phyloP scores from a whole-genome alignment of 768 basidiomycete genomes.

The Mrakia frigida region DNA sequence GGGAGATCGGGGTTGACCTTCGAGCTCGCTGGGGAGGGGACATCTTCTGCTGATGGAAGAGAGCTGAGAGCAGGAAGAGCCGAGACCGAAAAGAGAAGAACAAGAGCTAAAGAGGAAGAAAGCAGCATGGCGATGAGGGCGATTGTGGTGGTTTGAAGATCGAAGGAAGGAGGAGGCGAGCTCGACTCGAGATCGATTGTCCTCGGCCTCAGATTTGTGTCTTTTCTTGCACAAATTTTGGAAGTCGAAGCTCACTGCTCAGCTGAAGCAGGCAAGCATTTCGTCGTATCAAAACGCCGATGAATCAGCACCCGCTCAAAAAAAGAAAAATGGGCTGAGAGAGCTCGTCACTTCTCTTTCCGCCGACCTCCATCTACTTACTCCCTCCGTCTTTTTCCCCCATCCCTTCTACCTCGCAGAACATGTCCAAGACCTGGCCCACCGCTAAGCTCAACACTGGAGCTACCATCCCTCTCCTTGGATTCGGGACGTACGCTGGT shows the following conservation, averaged over 20 bases:
- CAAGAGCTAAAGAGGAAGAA: background rate
- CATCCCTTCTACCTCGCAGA: background rate
- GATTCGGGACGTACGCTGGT: conserved; percentile 4
- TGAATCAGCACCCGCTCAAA: too few relatives aligned
- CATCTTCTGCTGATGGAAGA: too few relatives aligned
- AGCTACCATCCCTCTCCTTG: conserved; percentile 15
- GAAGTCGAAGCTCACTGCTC: too few relatives aligned
- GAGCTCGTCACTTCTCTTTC: background rate
- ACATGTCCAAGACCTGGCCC: conserved; percentile 13
- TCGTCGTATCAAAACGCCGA: too few relatives aligned
- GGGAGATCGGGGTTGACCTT: background rate
- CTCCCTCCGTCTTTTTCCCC: background rate
- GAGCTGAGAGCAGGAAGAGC: background rate
- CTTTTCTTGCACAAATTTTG: too few relatives aligned
- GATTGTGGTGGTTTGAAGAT: background rate
- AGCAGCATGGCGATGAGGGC: background rate
- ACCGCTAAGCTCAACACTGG: conserved; percentile 27
- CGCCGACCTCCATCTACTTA: background rate
- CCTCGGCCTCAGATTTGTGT: too few relatives aligned
- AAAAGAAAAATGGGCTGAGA: too few relatives aligned
- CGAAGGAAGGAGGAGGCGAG: background rate
- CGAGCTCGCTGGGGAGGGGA: background rate
- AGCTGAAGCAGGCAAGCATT: too few relatives aligned
- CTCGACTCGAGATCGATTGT: background rate
- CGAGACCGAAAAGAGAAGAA: background rate